Base-by-base conservation (phyloP, 2,329 filamentous ascomycete species). In the Xylaria sp. region DNA sequence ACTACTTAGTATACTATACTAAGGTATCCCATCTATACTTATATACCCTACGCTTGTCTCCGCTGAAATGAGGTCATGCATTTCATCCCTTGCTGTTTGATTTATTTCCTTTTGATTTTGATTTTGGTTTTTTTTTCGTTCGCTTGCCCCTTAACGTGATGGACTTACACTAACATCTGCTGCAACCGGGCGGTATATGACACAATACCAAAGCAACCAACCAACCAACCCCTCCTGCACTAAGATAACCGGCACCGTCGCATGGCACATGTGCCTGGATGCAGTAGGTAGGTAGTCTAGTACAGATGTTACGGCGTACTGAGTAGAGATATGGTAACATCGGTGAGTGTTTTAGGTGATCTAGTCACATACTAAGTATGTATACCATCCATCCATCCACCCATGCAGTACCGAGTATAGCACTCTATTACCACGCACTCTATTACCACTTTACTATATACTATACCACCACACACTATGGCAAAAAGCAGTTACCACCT, bases 271-370 rank as follows among this genome's bases (percentile, higher is more conserved):
- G 51, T 40, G 13, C 35, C 53, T 40, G 6, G 35, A 40, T 40
- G n/a, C 9, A 54, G 51, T 54, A 54, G 27, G 53, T 40, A 40
- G 40, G 16, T 18, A 18, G 35, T 40, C 13, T 10, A 8, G 29
- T 35, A 32, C 29, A 57, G 40, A 18, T 40, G 29, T 23, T 23
- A 40, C 27, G 27, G 48, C 23, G 6, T 35, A 35, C 32, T 35
- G 32, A 35, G 32, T 25, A 16, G 25, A 51, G 48, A 51, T 51
- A 21, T 21, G 27, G 55, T 59, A 29, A 47, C 55, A 59, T 58
- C 54, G 35, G 35, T n/a, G 16, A 3, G 23, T 44, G 35, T 58
- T 27, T 44, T 27, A n/a, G n/a, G n/a, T n/a, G 23, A 23, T 44
- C 54, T 59, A 35, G 27, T 35, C 18, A 32, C 51, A n/a, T 29